Percentiles rank a stretch among this genome's conserved stretches.
These are phyloP conservation scores for Aspergillus saccharolyticus DNA, from an alignment of 495 filamentous ascomycete genomes.

Conservation along the genomic window DNA sequence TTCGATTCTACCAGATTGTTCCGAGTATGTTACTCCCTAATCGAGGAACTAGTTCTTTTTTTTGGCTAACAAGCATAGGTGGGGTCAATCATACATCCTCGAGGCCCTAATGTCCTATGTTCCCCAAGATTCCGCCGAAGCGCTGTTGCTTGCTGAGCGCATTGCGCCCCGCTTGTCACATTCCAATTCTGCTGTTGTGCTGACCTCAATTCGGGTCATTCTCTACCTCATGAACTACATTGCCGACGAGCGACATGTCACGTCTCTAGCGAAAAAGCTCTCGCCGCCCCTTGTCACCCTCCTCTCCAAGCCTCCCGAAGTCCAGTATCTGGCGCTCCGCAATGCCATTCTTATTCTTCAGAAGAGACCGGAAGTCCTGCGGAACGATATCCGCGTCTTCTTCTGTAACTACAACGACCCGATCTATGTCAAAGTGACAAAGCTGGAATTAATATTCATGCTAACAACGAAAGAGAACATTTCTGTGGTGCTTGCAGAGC, in stretches of 20 bases:
- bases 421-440: conserved; percentile 99
- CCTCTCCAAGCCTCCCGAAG: conserved; percentile 91
- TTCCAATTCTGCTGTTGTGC: conserved; percentile 91
- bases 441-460: conserved; percentile 99
- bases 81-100: conserved; percentile 98
- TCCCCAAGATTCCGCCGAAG: conserved; percentile 83
- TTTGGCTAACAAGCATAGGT: conserved; percentile 54
- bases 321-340: conserved; percentile 91
- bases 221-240: conserved; percentile 99
- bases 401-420: conserved; percentile 99
- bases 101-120: conserved; percentile 98
- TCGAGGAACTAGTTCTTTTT: neutral
- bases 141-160: conserved; percentile 83
- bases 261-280: conserved; percentile 82
- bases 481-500: conserved; percentile 86
- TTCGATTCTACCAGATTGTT: conserved; percentile 92
- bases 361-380: conserved; percentile 84
- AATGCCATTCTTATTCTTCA: conserved; percentile 95
- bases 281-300: conserved; percentile 94
- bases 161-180: conserved; percentile 92
- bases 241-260: conserved; percentile 83
- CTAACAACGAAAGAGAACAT: conserved; percentile 95
- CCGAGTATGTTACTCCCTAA: conserved; percentile 63
- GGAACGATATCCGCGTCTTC: conserved; percentile 97
- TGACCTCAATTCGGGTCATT: conserved; percentile 93